Evolutionary conservation across 352 stramenopile genomes (phyloP).

Genomic region (Globisporangium lucens): DNA sequence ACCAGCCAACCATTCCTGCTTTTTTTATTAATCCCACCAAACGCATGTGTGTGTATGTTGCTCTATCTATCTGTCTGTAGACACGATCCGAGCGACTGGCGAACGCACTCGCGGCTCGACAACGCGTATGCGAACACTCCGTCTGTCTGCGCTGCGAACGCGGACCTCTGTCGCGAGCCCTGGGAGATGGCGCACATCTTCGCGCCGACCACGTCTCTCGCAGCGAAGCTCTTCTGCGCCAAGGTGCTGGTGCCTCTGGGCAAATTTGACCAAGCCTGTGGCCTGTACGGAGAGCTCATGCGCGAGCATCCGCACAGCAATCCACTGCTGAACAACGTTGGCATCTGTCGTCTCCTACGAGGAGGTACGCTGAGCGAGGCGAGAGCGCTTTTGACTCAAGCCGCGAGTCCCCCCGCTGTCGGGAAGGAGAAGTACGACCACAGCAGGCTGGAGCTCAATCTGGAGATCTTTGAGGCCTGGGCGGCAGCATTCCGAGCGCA

Average conservation of each 20-base stretch:
- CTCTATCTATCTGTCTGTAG: background rate
- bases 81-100: slow-evolving; percentile 53
- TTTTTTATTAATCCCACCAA: background rate
- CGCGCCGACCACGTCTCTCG: slow-evolving; percentile 25
- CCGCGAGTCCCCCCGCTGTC: background rate
- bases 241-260: slow-evolving; percentile 20
- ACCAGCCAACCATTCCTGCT: no score
- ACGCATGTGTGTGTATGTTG: background rate
- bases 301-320: slow-evolving; percentile 12
- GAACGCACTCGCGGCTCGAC: slow-evolving; percentile 34
- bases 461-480: background rate
- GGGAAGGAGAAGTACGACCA: background rate
- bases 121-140: background rate
- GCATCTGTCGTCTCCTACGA: slow-evolving; percentile 20
- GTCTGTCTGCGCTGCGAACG: slow-evolving; percentile 7
- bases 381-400: slow-evolving; percentile 9
- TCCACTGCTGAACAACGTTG: slow-evolving; percentile 32
- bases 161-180: slow-evolving; percentile 17
- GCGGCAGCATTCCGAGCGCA: background rate
- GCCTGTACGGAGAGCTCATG: background rate
- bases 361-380: slow-evolving; percentile 15
- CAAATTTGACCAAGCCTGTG: background rate
- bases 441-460: background rate
- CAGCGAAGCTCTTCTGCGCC: slow-evolving; percentile 25
- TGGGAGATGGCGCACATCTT: slow-evolving; percentile 26